phyloP scores from a whole-genome alignment of 768 basidiomycete species.

The Tricholoma furcatifolium region DNA sequence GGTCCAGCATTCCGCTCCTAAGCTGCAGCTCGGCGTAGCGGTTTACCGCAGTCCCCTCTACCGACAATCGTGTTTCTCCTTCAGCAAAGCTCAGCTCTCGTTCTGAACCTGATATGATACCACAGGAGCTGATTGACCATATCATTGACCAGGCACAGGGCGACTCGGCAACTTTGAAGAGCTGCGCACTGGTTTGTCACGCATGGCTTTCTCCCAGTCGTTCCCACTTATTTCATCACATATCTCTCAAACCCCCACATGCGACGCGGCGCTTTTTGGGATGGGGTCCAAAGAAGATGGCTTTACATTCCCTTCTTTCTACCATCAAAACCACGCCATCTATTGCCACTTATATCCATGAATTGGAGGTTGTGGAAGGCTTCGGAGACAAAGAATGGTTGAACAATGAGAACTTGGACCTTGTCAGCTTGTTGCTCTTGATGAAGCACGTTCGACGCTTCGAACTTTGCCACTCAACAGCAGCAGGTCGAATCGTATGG shows the following conservation, averaged over 20 bases:
- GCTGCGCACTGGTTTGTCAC: constrained; percentile 26
- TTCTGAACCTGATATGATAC: constrained; percentile 14
- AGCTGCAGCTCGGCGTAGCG: neutral
- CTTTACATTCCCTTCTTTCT: constrained; percentile 18
- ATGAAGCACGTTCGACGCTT: constrained; percentile 22
- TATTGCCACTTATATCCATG: constrained; percentile 19
- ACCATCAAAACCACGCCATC: constrained; percentile 14
- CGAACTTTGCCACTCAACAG: constrained; percentile 18
- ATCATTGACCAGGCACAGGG: constrained; percentile 25
- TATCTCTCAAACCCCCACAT: constrained; percentile 21
- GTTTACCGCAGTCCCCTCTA: neutral
- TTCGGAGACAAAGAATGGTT: constrained; percentile 22
- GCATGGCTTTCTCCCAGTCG: constrained; percentile 26
- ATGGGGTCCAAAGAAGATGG: neutral
- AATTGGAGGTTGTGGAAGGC: constrained; percentile 24
- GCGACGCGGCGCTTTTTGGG: neutral
- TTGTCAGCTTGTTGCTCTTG: constrained; percentile 17
- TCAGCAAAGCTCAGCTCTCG: neutral
- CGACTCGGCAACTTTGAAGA: constrained; percentile 18
- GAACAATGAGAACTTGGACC: constrained; percentile 12
- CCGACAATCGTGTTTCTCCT: neutral
- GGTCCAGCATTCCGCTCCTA: constrained; percentile 1
- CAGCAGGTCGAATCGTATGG: constrained; percentile 23
- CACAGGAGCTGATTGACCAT: constrained; percentile 28
- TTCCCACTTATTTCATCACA: constrained; percentile 22